phyloP scores from a whole-genome alignment of 306 rosid species.

The Pterocarpus santalinus region DNA sequence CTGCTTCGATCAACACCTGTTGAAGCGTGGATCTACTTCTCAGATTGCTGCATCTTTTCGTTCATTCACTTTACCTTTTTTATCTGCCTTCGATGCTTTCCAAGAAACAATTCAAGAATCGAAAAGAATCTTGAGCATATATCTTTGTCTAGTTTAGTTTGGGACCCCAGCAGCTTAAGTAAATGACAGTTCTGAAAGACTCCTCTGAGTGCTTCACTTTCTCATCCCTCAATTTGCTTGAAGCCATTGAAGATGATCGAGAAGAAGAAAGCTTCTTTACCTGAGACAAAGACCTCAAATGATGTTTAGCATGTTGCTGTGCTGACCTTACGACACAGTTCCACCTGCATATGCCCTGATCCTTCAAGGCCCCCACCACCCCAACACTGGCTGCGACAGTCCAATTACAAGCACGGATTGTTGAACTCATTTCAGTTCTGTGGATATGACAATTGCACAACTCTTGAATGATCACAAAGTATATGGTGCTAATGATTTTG shows the following conservation, averaged over 20 bases:
- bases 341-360: slow-evolving; percentile 72
- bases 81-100: not conserved
- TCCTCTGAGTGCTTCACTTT: slow-evolving; percentile 70
- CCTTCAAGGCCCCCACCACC: slow-evolving; percentile 58
- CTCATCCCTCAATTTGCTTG: slow-evolving; percentile 50
- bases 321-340: slow-evolving; percentile 51
- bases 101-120: not conserved
- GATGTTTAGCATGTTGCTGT: slow-evolving; percentile 55
- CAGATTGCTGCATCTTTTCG: no score
- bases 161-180: slow-evolving; percentile 69
- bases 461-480: no score
- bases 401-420: slow-evolving; percentile 50
- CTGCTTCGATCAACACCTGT: not conserved
- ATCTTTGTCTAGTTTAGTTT: slow-evolving; percentile 8
- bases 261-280: slow-evolving; percentile 49
- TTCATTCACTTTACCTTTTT: no score
- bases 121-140: not conserved
- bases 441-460: no score
- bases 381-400: slow-evolving; percentile 51
- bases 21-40: no score
- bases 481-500: no score
- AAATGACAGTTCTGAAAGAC: slow-evolving; percentile 70
- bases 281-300: slow-evolving; percentile 46
- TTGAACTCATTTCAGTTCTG: slow-evolving; percentile 39
- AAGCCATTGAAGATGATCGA: slow-evolving; percentile 33